Conservation (phyloP, 257 asterid genomes). For the Eustoma russellianum region DNA sequence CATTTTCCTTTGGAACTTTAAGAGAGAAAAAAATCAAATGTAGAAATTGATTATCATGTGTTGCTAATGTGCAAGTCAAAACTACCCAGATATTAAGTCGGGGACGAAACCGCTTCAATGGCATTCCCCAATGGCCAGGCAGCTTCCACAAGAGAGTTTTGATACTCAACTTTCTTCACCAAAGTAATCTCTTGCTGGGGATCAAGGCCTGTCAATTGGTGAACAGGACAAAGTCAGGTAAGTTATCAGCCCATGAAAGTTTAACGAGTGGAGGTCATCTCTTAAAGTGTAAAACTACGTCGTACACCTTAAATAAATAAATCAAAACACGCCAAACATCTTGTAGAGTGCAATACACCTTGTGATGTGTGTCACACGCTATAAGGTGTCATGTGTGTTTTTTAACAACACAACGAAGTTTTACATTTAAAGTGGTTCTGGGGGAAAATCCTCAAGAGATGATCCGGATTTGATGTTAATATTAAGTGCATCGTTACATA, state of each 20-base stretch:
- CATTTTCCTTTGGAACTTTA: not conserved
- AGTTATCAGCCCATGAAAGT: not conserved
- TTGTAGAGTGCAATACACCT: too few species aligned
- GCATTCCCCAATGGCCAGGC: conserved; percentile 50
- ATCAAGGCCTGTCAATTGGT: conserved; percentile 22
- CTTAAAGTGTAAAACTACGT: too few species aligned
- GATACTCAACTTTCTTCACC: conserved; percentile 37
- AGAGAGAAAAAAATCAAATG: not conserved
- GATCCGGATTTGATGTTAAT: too few species aligned
- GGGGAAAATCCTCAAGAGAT: not conserved
- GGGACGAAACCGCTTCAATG: conserved; percentile 33
- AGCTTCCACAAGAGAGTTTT: conserved; percentile 34
- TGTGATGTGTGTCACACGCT: too few species aligned
- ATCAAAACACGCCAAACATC: too few species aligned
- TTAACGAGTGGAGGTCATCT: not conserved
- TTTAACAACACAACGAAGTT: too few species aligned
- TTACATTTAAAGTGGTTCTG: not conserved
- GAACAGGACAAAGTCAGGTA: not conserved
- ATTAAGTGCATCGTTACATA: conserved; percentile 19
- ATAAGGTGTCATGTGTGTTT: too few species aligned
- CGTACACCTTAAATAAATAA: too few species aligned
- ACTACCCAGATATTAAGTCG: conserved; percentile 1
- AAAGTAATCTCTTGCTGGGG: conserved; percentile 34
- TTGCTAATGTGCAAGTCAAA: too few species aligned
- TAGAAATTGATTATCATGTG: not conserved